phyloP scores from a whole-genome alignment of 805 yeast genomes.

The Starmera dryadoides region DNA sequence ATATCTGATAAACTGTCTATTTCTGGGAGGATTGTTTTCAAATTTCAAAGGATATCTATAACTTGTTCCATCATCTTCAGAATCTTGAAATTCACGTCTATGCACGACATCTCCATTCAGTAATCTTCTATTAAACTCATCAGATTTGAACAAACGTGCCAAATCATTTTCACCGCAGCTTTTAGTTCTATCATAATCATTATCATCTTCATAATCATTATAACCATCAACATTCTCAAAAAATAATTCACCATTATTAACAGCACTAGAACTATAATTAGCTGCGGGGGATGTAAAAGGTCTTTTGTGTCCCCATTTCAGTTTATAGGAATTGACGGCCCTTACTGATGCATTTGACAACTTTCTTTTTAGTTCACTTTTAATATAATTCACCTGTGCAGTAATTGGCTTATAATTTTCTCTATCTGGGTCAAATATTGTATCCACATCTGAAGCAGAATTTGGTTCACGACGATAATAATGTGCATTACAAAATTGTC shows the following conservation, averaged over 20 bases:
- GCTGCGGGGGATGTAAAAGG: not conserved
- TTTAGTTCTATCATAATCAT: not conserved
- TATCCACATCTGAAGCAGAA: no score
- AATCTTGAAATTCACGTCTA: not conserved
- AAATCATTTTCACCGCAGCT: not conserved
- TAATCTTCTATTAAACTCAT: constrained; percentile 8
- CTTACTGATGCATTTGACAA: constrained; percentile 1
- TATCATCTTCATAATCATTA: not conserved
- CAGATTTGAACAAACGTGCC: constrained; percentile 4
- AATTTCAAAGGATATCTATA: not conserved
- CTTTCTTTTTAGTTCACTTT: constrained; percentile 1
- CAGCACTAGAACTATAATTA: not conserved
- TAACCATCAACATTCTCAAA: not conserved
- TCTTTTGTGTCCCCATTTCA: not conserved
- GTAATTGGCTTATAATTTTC: not conserved
- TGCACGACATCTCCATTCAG: constrained; percentile 1
- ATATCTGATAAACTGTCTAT: no score
- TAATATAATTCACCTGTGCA: not conserved
- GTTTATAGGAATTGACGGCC: not conserved
- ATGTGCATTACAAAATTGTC: constrained; percentile 1
- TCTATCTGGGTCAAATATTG: not conserved
- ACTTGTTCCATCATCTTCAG: not conserved
- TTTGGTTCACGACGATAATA: not conserved
- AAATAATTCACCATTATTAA: not conserved
- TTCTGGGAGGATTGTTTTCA: not conserved